Conservation (phyloP, 2,329 filamentous ascomycete species). For the Colletotrichum kahawae region DNA sequence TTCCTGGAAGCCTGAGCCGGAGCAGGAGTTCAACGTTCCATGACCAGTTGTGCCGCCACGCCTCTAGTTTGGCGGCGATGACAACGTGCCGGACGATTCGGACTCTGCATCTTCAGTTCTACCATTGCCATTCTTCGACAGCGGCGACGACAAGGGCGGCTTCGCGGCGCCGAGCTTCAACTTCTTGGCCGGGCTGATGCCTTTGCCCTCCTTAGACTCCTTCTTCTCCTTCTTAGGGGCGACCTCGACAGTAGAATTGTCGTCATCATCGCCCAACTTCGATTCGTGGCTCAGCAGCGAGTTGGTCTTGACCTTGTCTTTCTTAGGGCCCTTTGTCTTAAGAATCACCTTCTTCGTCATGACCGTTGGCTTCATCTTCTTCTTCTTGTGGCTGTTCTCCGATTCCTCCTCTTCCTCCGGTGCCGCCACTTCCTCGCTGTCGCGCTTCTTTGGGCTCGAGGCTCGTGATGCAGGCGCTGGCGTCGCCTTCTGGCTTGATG, state of each 20-base stretch:
- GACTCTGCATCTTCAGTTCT: constrained; percentile 54
- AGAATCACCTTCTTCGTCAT: constrained; percentile 60
- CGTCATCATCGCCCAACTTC: constrained; percentile 35
- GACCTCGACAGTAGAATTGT: constrained; percentile 30
- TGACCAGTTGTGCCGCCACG: not conserved
- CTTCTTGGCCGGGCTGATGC: constrained; percentile 46
- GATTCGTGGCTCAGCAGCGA: constrained; percentile 58
- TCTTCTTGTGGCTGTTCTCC: constrained; percentile 60
- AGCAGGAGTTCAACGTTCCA: not conserved
- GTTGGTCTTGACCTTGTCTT: constrained; percentile 59
- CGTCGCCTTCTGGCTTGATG: constrained; percentile 69
- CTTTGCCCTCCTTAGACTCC: constrained; percentile 29
- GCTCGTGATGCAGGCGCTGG: constrained; percentile 60
- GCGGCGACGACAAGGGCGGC: constrained; percentile 52
- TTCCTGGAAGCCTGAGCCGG: not conserved
- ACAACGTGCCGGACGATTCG: constrained; percentile 61
- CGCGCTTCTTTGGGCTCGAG: constrained; percentile 61
- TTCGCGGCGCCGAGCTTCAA: constrained; percentile 45
- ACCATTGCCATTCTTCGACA: constrained; percentile 51
- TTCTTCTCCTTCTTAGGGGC: constrained; percentile 44
- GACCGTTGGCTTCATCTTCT: constrained; percentile 56
- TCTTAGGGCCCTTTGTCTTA: constrained; percentile 59
- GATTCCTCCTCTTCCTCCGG: constrained; percentile 56
- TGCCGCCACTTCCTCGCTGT: constrained; percentile 54
- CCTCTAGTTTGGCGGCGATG: constrained; percentile 50